Evolutionary conservation across 2,329 filamentous ascomycete genomes (phyloP).

Genomic region (Pleoardoris graminearum): DNA sequence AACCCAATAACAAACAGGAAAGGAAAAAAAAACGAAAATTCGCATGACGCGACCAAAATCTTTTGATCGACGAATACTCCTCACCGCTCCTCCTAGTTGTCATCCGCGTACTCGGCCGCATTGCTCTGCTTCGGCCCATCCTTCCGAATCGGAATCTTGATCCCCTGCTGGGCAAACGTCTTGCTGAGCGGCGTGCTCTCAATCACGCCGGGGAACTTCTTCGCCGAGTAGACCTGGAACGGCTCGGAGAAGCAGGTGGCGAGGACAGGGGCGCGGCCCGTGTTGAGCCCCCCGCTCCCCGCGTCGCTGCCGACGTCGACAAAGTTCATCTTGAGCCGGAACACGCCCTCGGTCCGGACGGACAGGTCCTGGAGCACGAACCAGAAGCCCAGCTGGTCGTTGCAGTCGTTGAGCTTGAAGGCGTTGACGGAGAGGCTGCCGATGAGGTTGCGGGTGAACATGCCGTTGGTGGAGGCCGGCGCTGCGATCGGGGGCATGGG

Average conservation of each 20-base stretch:
- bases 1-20: background rate
- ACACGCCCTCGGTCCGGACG: slow-evolving; percentile 87
- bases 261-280: slow-evolving; percentile 76
- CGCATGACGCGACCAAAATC: no score
- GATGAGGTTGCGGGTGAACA: slow-evolving; percentile 95
- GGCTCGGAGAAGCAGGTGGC: slow-evolving; percentile 83
- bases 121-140: slow-evolving; percentile 63
- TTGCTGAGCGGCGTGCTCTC: slow-evolving; percentile 91
- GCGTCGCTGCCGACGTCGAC: slow-evolving; percentile 73
- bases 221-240: slow-evolving; percentile 94
- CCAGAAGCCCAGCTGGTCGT: slow-evolving; percentile 87
- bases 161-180: slow-evolving; percentile 88
- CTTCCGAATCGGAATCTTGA: slow-evolving; percentile 95
- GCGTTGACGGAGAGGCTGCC: slow-evolving; percentile 89
- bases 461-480: slow-evolving; percentile 65
- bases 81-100: slow-evolving; percentile 30
- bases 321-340: slow-evolving; percentile 80
- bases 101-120: slow-evolving; percentile 50
- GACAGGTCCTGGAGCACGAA: slow-evolving; percentile 95
- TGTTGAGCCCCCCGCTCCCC: slow-evolving; percentile 63
- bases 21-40: no score
- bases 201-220: slow-evolving; percentile 97
- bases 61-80: background rate
- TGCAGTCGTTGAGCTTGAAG: slow-evolving; percentile 76
- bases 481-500: slow-evolving; percentile 28